A percentile compares a stretch with the other conserved stretches of the same genome.
These are phyloP conservation scores for Entrophospora sp. DNA, from an alignment of 192 early-diverging fungal genomes.

Conservation along the genomic window DNA sequence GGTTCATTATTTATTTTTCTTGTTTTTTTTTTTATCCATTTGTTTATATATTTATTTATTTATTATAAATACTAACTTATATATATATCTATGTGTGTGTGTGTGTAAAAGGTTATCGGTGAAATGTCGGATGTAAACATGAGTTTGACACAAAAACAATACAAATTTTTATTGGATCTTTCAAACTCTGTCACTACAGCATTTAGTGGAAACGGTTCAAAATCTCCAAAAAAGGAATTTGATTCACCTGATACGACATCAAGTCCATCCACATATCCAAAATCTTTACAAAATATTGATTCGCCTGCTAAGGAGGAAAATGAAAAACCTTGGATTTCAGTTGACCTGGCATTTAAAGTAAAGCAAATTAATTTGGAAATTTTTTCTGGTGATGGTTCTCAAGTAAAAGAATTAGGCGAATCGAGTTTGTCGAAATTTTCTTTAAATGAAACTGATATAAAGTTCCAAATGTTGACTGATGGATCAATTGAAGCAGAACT, in stretches of 20 bases:
- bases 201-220: constrained; percentile 27
- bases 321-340: constrained; percentile 25
- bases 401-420: constrained; percentile 38
- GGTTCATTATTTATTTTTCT: background rate
- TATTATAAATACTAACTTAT: background rate
- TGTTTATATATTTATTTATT: background rate
- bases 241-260: background rate
- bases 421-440: constrained; percentile 45
- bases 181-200: constrained; percentile 43
- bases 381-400: constrained; percentile 51
- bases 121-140: constrained; percentile 67
- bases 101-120: constrained; percentile 46
- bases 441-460: constrained; percentile 39
- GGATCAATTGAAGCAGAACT: constrained; percentile 61
- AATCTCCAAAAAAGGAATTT: constrained; percentile 22
- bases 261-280: background rate
- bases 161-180: constrained; percentile 66
- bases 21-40: background rate
- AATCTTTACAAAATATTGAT: background rate
- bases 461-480: constrained; percentile 49
- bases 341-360: constrained; percentile 53
- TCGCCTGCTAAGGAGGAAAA: background rate
- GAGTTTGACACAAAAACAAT: constrained; percentile 74
- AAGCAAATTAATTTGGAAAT: constrained; percentile 77
- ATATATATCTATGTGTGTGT: too few species aligned